Evolutionary conservation across 2,329 filamentous ascomycete genomes (phyloP), one percentile per base, ranked within the genome.

Genomic region (Botrytis paeoniae): DNA sequence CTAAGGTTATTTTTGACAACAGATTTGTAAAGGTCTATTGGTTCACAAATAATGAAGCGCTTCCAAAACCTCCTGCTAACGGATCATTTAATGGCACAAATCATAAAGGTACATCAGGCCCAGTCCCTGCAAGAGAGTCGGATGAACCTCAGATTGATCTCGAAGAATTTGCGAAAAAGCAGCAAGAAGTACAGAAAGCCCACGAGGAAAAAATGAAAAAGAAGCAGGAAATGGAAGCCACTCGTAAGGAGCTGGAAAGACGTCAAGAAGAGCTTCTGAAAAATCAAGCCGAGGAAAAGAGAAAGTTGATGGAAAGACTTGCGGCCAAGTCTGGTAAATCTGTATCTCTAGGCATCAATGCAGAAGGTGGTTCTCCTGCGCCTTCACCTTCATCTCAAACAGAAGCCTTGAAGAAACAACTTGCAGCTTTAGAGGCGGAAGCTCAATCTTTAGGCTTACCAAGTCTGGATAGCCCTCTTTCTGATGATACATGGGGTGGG

Each of bases 1-100:
- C 93, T 0, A 94, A 94, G 79, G 91, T 90, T 64, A 91, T 96
- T 62, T 96, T 95, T 79, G 92, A 95, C 78, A 96, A 95, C 77
- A 86, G 93, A 18, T 96, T 96, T 77, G 93, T 96, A 66, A 95
- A 94, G 78, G 91, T 95, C 0, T 94, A 91, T 78, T 95, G 93
- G 93, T 87, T 89, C 79, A 91, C 89, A 77, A 86, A 87, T 9
- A 85, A 86, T 39, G 60, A 79, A 25, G 77, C 79, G 14, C 69
- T 81, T 43, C 79, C 80, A 39, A 78, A 80, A 69, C 77, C 77
- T 20, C 77, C 78, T 39, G 59, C 72, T 64, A 81, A 78, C 25
- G 80, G 81, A 25, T n/a, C 45, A 14, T 72, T 77, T 16, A 82
- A 81, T 63, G 81, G 80, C 37, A 70, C 60, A 25, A 70, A 71